Base-by-base conservation (phyloP, 352 stramenopile genomes). In the Phytophthora pisi region DNA sequence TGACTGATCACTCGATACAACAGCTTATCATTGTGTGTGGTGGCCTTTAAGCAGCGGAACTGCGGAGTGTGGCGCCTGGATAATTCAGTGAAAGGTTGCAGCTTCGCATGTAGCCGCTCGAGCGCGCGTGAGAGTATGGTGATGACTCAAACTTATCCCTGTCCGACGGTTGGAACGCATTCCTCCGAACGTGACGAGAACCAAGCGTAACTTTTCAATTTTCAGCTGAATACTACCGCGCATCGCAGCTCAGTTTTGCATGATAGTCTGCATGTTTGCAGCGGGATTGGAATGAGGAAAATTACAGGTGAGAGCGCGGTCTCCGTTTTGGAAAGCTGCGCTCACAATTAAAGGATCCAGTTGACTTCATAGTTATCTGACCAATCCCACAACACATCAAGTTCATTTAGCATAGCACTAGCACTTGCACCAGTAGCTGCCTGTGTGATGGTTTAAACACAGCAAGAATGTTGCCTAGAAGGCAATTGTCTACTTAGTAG, bases 331-430 rank as follows among this genome's bases (percentile, higher is more conserved):
- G 82, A 81, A 74, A 57, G 47, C 62, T 82, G 81, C 71, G 76
- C 66, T 88, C 84, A 77, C 58, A 90, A 91, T 90, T 56, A 92
- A 90, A 92, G 57, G 84, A 92, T 85, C 84, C 81, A 88, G 79
- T 78, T 89, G 84, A 87, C 84, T 92, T 92, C 84, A 92, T 92
- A 92, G 84, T 92, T 92, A 92, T 92, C 84, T 92, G 84, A 92
- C 81, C 84, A 86, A 70, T 74, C 66, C 45, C 51, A 57, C 51
- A 20, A 43, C 23, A 13, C 10, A 46, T 60, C 3, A 47, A 7
- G 20, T 20, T 20, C 20, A 31, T 40, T 16, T 16, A 40, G 10
- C 34, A 13, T 40, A 40, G 9, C 10, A 40, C 2, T 7, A 8
- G 2, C 28, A 31, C 36, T 16, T 16, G 9, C 13, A 42, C 7